A percentile compares a stretch with the other conserved stretches of the same genome.
phyloP scores from a whole-genome alignment of 2,329 filamentous ascomycete genomes.

The Colletotrichum sp. region DNA sequence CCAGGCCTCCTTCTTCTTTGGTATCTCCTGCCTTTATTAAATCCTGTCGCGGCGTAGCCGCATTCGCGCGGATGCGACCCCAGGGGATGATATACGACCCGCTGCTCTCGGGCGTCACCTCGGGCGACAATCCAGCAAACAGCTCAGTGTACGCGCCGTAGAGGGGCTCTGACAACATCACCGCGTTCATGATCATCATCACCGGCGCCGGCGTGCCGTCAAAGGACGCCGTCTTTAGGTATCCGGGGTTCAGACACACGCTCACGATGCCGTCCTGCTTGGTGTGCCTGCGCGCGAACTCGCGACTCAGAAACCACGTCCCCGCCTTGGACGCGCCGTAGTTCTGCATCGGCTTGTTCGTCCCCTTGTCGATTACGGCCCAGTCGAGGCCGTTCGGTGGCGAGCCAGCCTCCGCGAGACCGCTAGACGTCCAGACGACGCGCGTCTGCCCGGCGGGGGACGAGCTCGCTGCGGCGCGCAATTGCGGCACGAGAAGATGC shows the following conservation, averaged over 20 bases:
- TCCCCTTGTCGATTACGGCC: slow-evolving; percentile 24
- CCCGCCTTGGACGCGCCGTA: slow-evolving; percentile 39
- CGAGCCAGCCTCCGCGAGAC: slow-evolving; percentile 27
- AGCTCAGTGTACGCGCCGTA: slow-evolving; percentile 46
- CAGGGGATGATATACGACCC: slow-evolving; percentile 34
- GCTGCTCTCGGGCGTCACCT: slow-evolving; percentile 35
- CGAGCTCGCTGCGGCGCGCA: slow-evolving; percentile 30
- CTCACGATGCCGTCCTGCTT: slow-evolving; percentile 29
- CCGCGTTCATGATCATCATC: slow-evolving; percentile 23
- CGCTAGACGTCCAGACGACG: slow-evolving; percentile 36
- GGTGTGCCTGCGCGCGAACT: slow-evolving; percentile 31
- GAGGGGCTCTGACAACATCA: slow-evolving; percentile 31
- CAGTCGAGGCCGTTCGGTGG: slow-evolving; percentile 34
- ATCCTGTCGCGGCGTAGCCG: neutral
- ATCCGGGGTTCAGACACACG: slow-evolving; percentile 39
- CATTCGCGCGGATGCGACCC: slow-evolving; percentile 26
- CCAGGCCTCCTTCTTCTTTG: neutral
- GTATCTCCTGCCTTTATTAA: neutral
- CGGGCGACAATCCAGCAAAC: slow-evolving; percentile 41
- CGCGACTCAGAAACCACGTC: slow-evolving; percentile 34
- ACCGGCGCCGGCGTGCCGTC: slow-evolving; percentile 10
- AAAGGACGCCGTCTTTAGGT: slow-evolving; percentile 31
- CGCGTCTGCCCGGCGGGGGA: slow-evolving; percentile 25
- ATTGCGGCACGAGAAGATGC: slow-evolving; percentile 35
- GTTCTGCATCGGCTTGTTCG: slow-evolving; percentile 29